These are phyloP conservation scores for Jamesozyma spencerorum DNA, from an alignment of 805 yeast genomes.

Conservation along the genomic window DNA sequence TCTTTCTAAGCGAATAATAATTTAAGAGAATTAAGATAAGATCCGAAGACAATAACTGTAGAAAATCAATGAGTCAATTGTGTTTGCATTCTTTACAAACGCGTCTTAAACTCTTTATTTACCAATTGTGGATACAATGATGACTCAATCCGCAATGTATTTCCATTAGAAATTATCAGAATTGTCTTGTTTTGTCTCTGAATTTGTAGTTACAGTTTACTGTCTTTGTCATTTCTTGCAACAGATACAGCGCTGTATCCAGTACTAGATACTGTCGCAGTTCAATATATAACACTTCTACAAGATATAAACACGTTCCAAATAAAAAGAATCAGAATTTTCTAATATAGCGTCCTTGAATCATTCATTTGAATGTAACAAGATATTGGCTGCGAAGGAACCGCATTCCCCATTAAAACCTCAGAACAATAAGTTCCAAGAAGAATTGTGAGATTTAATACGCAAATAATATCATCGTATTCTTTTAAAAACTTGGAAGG, in stretches of 20 bases:
- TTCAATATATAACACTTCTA: too few relatives aligned
- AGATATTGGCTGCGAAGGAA: constrained; percentile 31
- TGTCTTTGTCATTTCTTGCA: too few relatives aligned
- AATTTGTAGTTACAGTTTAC: too few relatives aligned
- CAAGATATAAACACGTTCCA: background rate
- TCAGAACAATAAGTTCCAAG: constrained; percentile 15
- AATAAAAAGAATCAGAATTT: constrained; percentile 32
- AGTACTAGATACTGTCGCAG: too few relatives aligned
- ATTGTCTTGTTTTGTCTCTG: too few relatives aligned
- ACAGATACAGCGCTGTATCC: too few relatives aligned
- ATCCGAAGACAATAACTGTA: too few relatives aligned
- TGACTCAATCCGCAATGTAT: background rate
- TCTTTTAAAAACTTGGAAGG: constrained; percentile 34
- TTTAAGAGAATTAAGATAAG: too few relatives aligned
- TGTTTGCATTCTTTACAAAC: too few relatives aligned
- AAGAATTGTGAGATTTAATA: constrained; percentile 29
- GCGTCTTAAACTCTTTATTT: too few relatives aligned
- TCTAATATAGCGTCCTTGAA: constrained; percentile 28
- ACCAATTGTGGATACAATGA: background rate
- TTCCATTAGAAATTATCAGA: background rate
- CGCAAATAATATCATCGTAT: constrained; percentile 32
- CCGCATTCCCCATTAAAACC: constrained; percentile 33
- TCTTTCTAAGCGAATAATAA: too few relatives aligned
- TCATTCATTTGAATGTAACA: constrained; percentile 31
- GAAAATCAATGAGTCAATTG: too few relatives aligned